A percentile compares a stretch with the other conserved stretches of the same genome.
Evolutionary conservation across 176 grass and related monocot species (phyloP).

Genomic region (Olyra latifolia): DNA sequence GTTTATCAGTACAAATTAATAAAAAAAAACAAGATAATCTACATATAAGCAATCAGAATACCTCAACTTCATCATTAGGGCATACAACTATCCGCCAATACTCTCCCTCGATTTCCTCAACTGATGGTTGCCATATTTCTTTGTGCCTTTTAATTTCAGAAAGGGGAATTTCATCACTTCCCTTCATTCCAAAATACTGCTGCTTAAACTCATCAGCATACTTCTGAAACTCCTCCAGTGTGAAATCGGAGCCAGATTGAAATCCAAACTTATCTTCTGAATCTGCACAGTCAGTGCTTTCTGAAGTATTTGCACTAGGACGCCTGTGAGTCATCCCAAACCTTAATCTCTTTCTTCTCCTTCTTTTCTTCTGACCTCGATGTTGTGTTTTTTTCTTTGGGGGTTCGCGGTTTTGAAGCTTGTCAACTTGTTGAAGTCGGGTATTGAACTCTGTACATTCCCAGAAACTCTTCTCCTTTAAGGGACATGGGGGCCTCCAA

Average conservation of each 20-base stretch:
- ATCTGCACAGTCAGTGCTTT: conserved; percentile 49
- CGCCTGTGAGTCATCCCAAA: conserved; percentile 83
- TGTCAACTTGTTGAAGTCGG: conserved; percentile 91
- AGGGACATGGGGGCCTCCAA: conserved; percentile 69
- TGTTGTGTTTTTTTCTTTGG: conserved; percentile 58
- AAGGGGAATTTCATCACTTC: conserved; percentile 53
- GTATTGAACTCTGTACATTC: conserved; percentile 69
- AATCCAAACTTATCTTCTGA: conserved; percentile 92
- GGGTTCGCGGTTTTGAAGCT: conserved; percentile 91
- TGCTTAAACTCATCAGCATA: conserved; percentile 74
- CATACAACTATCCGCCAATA: conserved; percentile 94
- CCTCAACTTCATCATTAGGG: conserved; percentile 83
- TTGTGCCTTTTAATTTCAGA: conserved; percentile 48
- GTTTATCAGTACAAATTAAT: conserved; percentile 23
- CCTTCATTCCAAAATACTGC: conserved; percentile 71
- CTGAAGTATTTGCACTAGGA: conserved; percentile 46
- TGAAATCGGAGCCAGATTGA: conserved; percentile 90
- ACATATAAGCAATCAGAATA: conserved; percentile 27
- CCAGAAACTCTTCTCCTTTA: conserved; percentile 82
- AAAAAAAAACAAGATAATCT: conserved; percentile 16
- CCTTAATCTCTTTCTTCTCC: conserved; percentile 73
- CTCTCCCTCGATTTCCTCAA: conserved; percentile 93
- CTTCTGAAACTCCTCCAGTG: conserved; percentile 64
- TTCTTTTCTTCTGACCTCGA: conserved; percentile 70
- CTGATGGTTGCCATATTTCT: conserved; percentile 59